A percentile compares a stretch with the other conserved stretches of the same genome.
phyloP scores from a whole-genome alignment of 495 filamentous ascomycete species.

The Tuber umbilicatum region DNA sequence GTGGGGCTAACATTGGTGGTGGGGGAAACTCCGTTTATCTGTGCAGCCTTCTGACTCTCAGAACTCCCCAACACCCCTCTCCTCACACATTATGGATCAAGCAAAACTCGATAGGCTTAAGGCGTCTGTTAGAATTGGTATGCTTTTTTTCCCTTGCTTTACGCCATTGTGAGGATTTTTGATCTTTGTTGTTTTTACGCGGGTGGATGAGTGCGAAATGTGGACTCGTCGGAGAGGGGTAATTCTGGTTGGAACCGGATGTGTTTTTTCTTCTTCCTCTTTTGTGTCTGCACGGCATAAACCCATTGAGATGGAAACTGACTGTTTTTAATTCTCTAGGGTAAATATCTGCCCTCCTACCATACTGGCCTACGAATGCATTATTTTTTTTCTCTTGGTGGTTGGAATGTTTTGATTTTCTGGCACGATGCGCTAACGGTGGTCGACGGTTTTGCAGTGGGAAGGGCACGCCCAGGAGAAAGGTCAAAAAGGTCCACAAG shows the following conservation, averaged over 20 bases:
- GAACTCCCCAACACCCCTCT: constrained; percentile 12
- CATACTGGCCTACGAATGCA: constrained; percentile 8
- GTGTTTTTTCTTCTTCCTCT: background rate
- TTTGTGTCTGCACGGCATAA: constrained; percentile 15
- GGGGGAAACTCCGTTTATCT: constrained; percentile 4
- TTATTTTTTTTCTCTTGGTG: constrained; percentile 9
- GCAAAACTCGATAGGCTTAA: constrained; percentile 74
- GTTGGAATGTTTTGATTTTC: constrained; percentile 4
- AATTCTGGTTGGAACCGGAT: background rate
- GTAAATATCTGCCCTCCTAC: constrained; percentile 38
- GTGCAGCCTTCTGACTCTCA: constrained; percentile 16
- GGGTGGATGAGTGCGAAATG: constrained; percentile 21
- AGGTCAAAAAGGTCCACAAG: constrained; percentile 95
- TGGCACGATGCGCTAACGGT: constrained; percentile 20
- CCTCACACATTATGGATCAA: constrained; percentile 55
- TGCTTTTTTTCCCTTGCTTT: constrained; percentile 42
- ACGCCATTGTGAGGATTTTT: constrained; percentile 22
- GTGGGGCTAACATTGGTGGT: constrained; percentile 15
- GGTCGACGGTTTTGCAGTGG: constrained; percentile 54
- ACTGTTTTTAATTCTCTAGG: constrained; percentile 36
- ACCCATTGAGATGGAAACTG: constrained; percentile 20
- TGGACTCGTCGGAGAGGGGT: constrained; percentile 8
- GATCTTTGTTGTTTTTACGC: background rate
- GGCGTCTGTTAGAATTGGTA: constrained; percentile 69
- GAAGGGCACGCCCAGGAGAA: constrained; percentile 95